A percentile compares a stretch with the other conserved stretches of the same genome.
phyloP scores from a whole-genome alignment of 73 alveolate genomes.

The Paramecium tetraurelia region DNA sequence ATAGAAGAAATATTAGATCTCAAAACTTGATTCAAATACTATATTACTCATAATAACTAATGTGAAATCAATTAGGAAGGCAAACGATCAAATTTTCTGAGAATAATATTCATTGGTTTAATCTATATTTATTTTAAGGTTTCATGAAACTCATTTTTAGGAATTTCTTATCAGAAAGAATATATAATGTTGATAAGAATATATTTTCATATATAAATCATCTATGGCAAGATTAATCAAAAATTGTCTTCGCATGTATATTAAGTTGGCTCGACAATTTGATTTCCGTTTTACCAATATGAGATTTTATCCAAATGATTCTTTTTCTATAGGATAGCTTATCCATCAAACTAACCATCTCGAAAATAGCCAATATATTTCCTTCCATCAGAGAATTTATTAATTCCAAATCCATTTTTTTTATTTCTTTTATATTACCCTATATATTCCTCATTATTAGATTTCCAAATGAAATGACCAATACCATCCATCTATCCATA shows the following conservation, averaged over 20 bases:
- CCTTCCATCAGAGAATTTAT: background rate
- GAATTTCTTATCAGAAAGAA: too few relatives aligned
- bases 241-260: background rate
- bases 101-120: too few relatives aligned
- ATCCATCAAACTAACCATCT: background rate
- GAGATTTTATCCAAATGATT: background rate
- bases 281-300: background rate
- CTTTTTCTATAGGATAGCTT: background rate
- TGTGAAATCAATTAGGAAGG: too few relatives aligned
- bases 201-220: background rate
- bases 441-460: background rate
- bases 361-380: background rate
- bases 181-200: too few relatives aligned
- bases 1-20: too few relatives aligned
- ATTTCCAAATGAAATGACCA: conserved; percentile 64
- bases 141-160: too few relatives aligned
- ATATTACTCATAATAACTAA: too few relatives aligned
- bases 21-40: too few relatives aligned
- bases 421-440: background rate
- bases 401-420: background rate
- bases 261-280: background rate
- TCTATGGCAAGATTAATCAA: background rate
- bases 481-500: conserved; percentile 54
- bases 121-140: too few relatives aligned
- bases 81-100: too few relatives aligned